A percentile compares a stretch with the other conserved stretches of the same genome.
Conservation (phyloP, 371 early-diverging fungal species). For the Lichtheimia ramosa region DNA sequence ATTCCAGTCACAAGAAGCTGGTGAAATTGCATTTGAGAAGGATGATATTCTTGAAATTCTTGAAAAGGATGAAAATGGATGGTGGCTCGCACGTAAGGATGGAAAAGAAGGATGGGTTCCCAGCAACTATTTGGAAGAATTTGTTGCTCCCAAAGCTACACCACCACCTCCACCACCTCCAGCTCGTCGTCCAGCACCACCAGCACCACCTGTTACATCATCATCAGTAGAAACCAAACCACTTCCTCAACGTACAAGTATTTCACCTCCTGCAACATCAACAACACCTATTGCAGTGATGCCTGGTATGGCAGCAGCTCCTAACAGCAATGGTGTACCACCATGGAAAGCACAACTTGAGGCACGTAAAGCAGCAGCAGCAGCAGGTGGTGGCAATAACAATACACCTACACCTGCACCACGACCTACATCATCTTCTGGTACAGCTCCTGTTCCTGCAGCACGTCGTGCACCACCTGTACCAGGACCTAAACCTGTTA, state of each 20-base stretch:
- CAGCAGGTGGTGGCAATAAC: conserved; percentile 3
- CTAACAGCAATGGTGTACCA: conserved; percentile 34
- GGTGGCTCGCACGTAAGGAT: conserved; percentile 81
- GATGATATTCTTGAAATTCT: conserved; percentile 74
- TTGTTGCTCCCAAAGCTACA: conserved; percentile 44
- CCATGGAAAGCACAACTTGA: conserved; percentile 57
- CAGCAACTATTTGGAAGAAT: conserved; percentile 77
- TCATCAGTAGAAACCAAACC: neutral
- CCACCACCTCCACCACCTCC: conserved; percentile 58
- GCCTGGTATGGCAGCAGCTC: conserved; percentile 23
- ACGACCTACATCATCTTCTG: conserved; percentile 18
- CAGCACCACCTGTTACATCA: conserved; percentile 2
- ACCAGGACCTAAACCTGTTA: conserved; percentile 48
- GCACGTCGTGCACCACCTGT: conserved; percentile 49
- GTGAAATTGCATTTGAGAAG: conserved; percentile 70
- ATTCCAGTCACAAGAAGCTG: conserved; percentile 62
- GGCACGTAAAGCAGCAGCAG: conserved; percentile 45
- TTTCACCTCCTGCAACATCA: conserved; percentile 4
- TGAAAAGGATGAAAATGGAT: conserved; percentile 81
- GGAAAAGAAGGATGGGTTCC: conserved; percentile 86
- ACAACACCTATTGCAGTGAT: conserved; percentile 29
- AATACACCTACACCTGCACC: conserved; percentile 21
- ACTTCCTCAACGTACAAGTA: conserved; percentile 4
- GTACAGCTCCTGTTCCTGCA: conserved; percentile 35
- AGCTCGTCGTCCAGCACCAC: conserved; percentile 47